Conservation (phyloP, 2,329 filamentous ascomycete species). For the Talaromyces amestolkiae region DNA sequence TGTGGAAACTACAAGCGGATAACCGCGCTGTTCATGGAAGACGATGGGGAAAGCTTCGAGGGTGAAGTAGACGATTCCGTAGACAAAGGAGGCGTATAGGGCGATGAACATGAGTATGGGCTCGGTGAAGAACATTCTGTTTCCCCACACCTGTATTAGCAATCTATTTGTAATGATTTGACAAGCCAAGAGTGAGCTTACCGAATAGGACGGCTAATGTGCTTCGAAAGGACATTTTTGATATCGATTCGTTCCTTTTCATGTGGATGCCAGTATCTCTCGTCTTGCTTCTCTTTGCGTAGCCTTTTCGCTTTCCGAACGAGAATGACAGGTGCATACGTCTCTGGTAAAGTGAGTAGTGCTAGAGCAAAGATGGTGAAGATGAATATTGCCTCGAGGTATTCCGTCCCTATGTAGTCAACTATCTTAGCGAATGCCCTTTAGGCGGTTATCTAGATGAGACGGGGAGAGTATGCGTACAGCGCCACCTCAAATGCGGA, state of each 20-base stretch:
- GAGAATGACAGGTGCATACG: constrained; percentile 49
- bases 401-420: background rate
- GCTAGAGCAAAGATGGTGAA: background rate
- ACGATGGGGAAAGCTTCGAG: background rate
- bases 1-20: too few species aligned
- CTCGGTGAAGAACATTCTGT: background rate
- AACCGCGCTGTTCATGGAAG: background rate
- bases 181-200: background rate
- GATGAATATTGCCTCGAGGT: background rate
- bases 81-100: background rate
- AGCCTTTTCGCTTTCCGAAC: constrained; percentile 47
- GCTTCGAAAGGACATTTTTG: background rate
- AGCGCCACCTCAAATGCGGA: background rate
- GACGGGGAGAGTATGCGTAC: background rate
- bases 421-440: background rate
- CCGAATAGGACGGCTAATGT: background rate
- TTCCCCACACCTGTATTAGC: too few species aligned
- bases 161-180: too few species aligned
- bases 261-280: constrained; percentile 15
- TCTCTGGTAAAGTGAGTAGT: background rate
- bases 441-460: too few species aligned
- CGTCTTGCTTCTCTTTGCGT: constrained; percentile 45
- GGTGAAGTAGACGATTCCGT: background rate
- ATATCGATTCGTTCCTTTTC: constrained; percentile 7
- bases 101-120: background rate